A percentile compares a stretch with the other conserved stretches of the same genome.
These are phyloP conservation scores for Ambrosiella beaveri DNA, from an alignment of 2,329 filamentous ascomycete genomes.

Conservation along the genomic window DNA sequence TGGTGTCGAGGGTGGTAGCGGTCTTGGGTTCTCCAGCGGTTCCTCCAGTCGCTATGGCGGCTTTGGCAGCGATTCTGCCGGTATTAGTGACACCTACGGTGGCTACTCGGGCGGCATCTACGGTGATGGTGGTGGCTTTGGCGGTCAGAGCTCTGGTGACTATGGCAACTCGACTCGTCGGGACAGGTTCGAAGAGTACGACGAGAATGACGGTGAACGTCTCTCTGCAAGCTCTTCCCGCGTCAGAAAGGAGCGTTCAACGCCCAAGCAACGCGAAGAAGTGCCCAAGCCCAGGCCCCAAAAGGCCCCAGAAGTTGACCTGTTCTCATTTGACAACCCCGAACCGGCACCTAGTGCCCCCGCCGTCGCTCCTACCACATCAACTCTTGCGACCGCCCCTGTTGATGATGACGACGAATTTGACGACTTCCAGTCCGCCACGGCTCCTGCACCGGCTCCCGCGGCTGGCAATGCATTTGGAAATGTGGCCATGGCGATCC, in stretches of 20 bases:
- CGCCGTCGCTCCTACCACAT: constrained; percentile 23
- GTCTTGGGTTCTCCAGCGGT: constrained; percentile 31
- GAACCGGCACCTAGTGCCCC: constrained; percentile 27
- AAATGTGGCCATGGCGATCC: constrained; percentile 29
- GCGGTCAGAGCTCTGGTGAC: constrained; percentile 59
- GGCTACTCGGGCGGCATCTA: constrained; percentile 58
- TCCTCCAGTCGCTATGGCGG: constrained; percentile 56
- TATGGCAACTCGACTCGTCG: constrained; percentile 41
- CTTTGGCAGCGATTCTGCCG: constrained; percentile 74
- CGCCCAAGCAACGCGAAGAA: constrained; percentile 33
- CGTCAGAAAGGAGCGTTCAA: constrained; percentile 16
- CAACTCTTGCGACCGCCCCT: constrained; percentile 2
- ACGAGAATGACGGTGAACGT: constrained; percentile 74
- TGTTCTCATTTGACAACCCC: constrained; percentile 83
- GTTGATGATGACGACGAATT: constrained; percentile 75
- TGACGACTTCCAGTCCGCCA: constrained; percentile 89
- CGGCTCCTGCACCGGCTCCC: constrained; percentile 32
- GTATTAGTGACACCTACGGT: constrained; percentile 41
- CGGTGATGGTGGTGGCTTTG: constrained; percentile 89
- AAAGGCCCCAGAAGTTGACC: constrained; percentile 76
- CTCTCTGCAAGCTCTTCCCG: constrained; percentile 31
- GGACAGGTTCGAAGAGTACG: constrained; percentile 89
- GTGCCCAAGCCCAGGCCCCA: constrained; percentile 42
- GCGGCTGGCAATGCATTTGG: constrained; percentile 14
- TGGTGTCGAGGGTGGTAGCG: constrained; percentile 69